Conservation (phyloP, 768 basidiomycete genomes). For the Mycena indigotica region DNA sequence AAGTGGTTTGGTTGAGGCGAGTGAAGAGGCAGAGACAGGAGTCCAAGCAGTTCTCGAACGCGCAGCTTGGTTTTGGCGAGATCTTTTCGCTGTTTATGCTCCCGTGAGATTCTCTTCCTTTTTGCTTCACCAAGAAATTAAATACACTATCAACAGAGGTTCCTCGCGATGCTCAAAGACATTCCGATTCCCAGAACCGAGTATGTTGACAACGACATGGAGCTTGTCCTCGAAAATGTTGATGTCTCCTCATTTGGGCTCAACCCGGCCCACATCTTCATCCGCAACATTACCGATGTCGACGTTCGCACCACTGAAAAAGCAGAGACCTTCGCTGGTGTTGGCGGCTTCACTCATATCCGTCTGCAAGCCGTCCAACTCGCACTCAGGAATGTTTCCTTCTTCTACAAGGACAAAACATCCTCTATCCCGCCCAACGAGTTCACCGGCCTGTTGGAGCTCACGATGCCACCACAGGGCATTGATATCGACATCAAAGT, state of each 20-base stretch:
- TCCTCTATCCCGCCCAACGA: conserved; percentile 54
- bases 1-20: conserved; percentile 37
- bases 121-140: background rate
- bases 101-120: conserved; percentile 37
- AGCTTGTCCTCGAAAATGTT: conserved; percentile 76
- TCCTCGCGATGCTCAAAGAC: conserved; percentile 53
- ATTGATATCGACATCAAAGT: conserved; percentile 70
- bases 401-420: conserved; percentile 70
- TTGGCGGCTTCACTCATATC: conserved; percentile 69
- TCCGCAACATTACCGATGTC: conserved; percentile 69
- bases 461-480: conserved; percentile 66
- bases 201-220: conserved; percentile 66
- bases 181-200: conserved; percentile 79
- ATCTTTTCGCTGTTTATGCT: conserved; percentile 78
- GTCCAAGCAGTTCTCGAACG: conserved; percentile 60
- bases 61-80: conserved; percentile 78
- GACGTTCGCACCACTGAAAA: conserved; percentile 34
- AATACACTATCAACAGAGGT: conserved; percentile 23
- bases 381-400: conserved; percentile 64
- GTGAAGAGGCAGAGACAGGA: conserved; percentile 42
- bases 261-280: conserved; percentile 69
- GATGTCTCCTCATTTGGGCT: conserved; percentile 68
- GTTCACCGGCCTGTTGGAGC: conserved; percentile 62
- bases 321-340: conserved; percentile 44
- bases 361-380: conserved; percentile 68